Evolutionary conservation across 441 rosid species (phyloP).

Genomic region (Adansonia madagascariensis): DNA sequence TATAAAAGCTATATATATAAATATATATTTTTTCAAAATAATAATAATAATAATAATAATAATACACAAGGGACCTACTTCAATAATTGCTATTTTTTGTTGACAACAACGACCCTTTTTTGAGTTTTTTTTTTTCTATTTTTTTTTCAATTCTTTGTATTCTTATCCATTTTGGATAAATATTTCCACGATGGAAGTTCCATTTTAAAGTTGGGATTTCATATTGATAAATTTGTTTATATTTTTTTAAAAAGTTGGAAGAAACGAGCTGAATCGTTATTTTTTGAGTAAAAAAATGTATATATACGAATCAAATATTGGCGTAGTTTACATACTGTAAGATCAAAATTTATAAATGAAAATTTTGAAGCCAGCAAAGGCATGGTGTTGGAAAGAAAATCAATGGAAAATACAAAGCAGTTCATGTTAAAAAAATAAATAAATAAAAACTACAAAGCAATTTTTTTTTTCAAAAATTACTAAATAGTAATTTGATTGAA

Average conservation of each 20-base stretch:
- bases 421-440: too few species aligned
- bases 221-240: not conserved
- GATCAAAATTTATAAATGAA: not conserved
- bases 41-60: not conserved
- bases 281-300: not conserved
- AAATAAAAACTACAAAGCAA: too few species aligned
- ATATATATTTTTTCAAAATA: too few species aligned
- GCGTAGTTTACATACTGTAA: not conserved
- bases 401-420: not conserved
- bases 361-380: not conserved
- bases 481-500: too few species aligned
- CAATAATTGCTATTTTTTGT: not conserved
- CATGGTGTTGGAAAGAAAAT: not conserved
- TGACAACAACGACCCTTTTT: not conserved
- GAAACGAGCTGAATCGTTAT: not conserved
- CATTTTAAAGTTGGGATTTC: not conserved
- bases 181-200: slow-evolving; percentile 10
- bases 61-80: slow-evolving; percentile 9
- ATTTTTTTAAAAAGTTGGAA: not conserved
- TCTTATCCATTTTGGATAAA: slow-evolving; percentile 25
- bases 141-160: not conserved
- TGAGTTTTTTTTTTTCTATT: not conserved
- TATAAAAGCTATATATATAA: too few species aligned
- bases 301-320: not conserved
- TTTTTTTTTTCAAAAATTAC: too few species aligned